Conservation (phyloP, 2,329 filamentous ascomycete genomes). For the Helotiales sp. region DNA sequence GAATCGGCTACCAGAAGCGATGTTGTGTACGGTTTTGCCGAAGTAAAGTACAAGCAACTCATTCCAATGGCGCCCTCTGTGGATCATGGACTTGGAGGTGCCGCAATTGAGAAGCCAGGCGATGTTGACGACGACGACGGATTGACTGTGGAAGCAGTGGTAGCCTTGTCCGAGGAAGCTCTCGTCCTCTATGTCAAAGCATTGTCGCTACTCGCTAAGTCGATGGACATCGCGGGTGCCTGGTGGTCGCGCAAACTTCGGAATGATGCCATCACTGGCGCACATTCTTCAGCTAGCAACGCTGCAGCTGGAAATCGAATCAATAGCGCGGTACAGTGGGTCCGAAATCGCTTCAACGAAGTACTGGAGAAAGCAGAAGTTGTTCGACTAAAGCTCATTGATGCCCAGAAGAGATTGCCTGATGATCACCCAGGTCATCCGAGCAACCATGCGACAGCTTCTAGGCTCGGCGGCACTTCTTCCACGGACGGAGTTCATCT, state of each 20-base stretch:
- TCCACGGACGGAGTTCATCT: conserved; percentile 81
- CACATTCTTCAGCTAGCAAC: conserved; percentile 49
- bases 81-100: conserved; percentile 71
- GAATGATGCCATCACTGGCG: conserved; percentile 58
- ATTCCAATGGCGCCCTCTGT: conserved; percentile 83
- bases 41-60: conserved; percentile 98
- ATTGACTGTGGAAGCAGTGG: conserved; percentile 82
- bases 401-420: conserved; percentile 84
- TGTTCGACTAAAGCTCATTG: conserved; percentile 84
- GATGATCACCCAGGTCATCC: conserved; percentile 86
- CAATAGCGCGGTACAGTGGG: conserved; percentile 95
- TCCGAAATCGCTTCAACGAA: conserved; percentile 92
- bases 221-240: conserved; percentile 90
- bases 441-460: conserved; percentile 70
- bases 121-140: conserved; percentile 72
- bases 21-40: conserved; percentile 95
- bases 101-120: conserved; percentile 57
- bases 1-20: conserved; percentile 92
- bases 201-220: conserved; percentile 84
- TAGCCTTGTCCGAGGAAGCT: conserved; percentile 90
- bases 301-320: conserved; percentile 65
- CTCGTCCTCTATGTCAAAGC: conserved; percentile 96
- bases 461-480: conserved; percentile 55
- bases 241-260: conserved; percentile 88
- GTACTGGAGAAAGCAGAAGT: conserved; percentile 95